Evolutionary conservation across 352 stramenopile genomes (phyloP), one percentile per base, ranked within the genome.

Genomic region (Phytophthora vignae): DNA sequence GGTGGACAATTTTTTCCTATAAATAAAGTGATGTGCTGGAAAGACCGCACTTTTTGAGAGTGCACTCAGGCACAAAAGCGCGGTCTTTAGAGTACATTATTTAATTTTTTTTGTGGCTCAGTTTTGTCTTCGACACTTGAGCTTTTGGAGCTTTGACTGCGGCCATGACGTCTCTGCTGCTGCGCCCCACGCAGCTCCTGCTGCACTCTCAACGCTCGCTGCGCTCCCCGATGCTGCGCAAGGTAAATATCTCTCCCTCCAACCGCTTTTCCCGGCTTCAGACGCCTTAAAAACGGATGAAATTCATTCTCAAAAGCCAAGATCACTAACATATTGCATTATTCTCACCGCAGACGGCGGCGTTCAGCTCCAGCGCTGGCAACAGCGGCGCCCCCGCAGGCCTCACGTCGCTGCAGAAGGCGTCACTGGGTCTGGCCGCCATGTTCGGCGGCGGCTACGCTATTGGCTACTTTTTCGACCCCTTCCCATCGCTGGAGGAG

Each of bases 391-490:
- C 62, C 15, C 15, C 66, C 12, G 60, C 72, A 7, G 69, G 75
- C 6, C 68, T 88, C 19, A 85, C 73, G 57, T 77, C 79, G 11
- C 70, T 85, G 33, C 69, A 81, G 29, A 84, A 84, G 60, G 82
- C 64, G 5, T 78, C 75, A n/a, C 62, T 92, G 9, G 73, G 73
- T 27, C 75, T 92, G 25, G 78, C 73, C 12, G 79, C 79, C 14
- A 80, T 82, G 55, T 90, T 92, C 38, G 76, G 78, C 9, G 87
- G 87, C 8, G 87, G 87, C 1, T 92, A 92, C 38, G 84, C 80
- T 11, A 76, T 92, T 50, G 87, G 83, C 44, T 92, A 91, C 75
- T 83, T 88, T 40, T 91, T 89, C 66, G 87, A 84, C 1, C 83
- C 86, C 15, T 72, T 92, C 48, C 84, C 87, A 42, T 87, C 80